Evolutionary conservation across 495 filamentous ascomycete genomes (phyloP).

Genomic region (Trichocladium antarcticum): DNA sequence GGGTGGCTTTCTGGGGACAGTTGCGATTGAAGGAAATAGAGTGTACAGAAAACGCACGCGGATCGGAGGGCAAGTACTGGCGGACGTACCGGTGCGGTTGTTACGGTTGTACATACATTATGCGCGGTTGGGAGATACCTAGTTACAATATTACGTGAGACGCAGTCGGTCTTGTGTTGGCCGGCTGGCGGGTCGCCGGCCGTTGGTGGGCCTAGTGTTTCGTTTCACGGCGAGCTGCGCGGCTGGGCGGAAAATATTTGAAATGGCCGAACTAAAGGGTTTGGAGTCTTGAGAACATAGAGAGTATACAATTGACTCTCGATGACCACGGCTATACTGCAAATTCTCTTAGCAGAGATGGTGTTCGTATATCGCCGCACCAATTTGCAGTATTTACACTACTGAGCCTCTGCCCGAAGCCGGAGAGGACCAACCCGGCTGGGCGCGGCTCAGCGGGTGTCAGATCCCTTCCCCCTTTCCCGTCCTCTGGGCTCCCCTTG

Average conservation of each 20-base stretch:
- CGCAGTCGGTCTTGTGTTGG: background rate
- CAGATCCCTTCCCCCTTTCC: background rate
- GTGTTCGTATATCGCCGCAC: too few relatives aligned
- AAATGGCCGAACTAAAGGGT: too few relatives aligned
- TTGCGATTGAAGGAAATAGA: background rate
- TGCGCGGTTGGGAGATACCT: too few relatives aligned
- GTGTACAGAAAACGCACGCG: background rate
- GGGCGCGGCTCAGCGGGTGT: background rate
- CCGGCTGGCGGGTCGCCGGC: background rate
- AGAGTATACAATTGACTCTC: too few relatives aligned
- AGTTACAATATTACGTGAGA: background rate
- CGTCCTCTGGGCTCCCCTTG: background rate
- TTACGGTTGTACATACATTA: too few relatives aligned
- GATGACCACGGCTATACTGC: too few relatives aligned
- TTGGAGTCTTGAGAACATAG: too few relatives aligned
- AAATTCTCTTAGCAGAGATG: too few relatives aligned
- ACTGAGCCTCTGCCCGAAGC: background rate
- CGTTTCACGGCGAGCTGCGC: background rate
- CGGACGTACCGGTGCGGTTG: too few relatives aligned
- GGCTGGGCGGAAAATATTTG: background rate
- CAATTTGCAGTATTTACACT: too few relatives aligned
- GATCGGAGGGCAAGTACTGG: too few relatives aligned
- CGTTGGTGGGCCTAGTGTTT: too few relatives aligned
- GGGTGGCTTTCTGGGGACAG: background rate
- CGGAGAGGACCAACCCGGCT: background rate